phyloP scores from a whole-genome alignment of 257 asterid genomes.

The Misopates orontium region DNA sequence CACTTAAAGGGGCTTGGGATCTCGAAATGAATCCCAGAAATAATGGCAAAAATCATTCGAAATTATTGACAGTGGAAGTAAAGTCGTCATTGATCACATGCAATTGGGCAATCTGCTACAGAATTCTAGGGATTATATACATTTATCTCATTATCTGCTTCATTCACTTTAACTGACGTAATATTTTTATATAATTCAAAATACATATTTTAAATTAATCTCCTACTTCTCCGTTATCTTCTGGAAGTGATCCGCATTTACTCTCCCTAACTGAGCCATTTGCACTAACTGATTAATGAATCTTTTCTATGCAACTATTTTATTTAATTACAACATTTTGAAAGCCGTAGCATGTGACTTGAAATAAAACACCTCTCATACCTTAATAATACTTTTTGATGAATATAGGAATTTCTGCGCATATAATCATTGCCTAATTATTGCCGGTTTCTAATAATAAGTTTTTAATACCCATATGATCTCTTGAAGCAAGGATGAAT shows the following conservation, averaged over 20 bases:
- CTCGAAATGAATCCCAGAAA: constrained; percentile 40
- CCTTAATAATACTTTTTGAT: too few relatives aligned
- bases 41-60: constrained; percentile 28
- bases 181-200: background rate
- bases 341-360: too few relatives aligned
- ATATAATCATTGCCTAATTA: too few relatives aligned
- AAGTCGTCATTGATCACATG: constrained; percentile 34
- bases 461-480: too few relatives aligned
- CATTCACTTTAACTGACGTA: background rate
- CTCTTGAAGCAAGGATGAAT: too few relatives aligned
- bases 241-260: constrained; percentile 21
- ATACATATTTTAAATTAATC: background rate
- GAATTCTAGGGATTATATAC: constrained; percentile 28
- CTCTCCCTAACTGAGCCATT: background rate
- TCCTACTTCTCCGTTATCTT: constrained; percentile 30
- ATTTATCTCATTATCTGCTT: constrained; percentile 4
- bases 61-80: constrained; percentile 38
- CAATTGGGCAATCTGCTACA: constrained; percentile 34
- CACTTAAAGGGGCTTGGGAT: constrained; percentile 30
- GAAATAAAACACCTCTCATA: too few relatives aligned
- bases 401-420: too few relatives aligned
- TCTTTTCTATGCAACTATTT: too few relatives aligned
- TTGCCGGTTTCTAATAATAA: too few relatives aligned
- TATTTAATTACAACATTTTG: too few relatives aligned
- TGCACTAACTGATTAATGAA: too few relatives aligned